A percentile compares a stretch with the other conserved stretches of the same genome.
phyloP scores from a whole-genome alignment of 2,329 filamentous ascomycete species.

The Shiraia sp. region DNA sequence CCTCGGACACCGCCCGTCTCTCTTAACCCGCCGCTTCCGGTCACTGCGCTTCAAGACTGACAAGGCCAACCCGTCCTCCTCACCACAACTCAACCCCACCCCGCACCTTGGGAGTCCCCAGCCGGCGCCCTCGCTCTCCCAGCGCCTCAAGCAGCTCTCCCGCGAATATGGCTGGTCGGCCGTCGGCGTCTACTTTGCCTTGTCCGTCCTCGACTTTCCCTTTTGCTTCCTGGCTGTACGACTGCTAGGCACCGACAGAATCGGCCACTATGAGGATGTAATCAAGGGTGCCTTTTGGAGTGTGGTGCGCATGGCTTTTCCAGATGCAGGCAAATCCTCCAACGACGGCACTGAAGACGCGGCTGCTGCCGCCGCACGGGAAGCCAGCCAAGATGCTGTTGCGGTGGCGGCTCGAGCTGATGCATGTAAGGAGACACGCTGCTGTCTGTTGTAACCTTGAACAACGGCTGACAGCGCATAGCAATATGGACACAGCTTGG shows the following conservation, averaged over 20 bases:
- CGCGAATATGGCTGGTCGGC: conserved; percentile 95
- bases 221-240: conserved; percentile 91
- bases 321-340: conserved; percentile 54
- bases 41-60: conserved; percentile 45
- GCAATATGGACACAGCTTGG: conserved; percentile 83
- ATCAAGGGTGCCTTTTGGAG: conserved; percentile 64
- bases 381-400: conserved; percentile 53
- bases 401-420: conserved; percentile 66
- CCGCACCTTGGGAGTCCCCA: conserved; percentile 47
- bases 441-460: background rate
- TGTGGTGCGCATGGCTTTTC: conserved; percentile 64
- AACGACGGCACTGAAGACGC: conserved; percentile 47
- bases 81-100: conserved; percentile 42
- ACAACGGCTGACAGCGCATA: conserved; percentile 35
- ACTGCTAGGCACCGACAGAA: conserved; percentile 79
- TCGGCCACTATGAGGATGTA: conserved; percentile 74
- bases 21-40: conserved; percentile 32
- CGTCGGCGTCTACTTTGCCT: conserved; percentile 81
- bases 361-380: conserved; percentile 30
- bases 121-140: conserved; percentile 61
- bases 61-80: conserved; percentile 16
- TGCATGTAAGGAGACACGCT: conserved; percentile 65
- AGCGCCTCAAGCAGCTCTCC: conserved; percentile 78
- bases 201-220: conserved; percentile 89
- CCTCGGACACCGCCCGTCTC: conserved; percentile 22